Conservation (phyloP, 495 filamentous ascomycete species). For the Penicillium taxi region DNA sequence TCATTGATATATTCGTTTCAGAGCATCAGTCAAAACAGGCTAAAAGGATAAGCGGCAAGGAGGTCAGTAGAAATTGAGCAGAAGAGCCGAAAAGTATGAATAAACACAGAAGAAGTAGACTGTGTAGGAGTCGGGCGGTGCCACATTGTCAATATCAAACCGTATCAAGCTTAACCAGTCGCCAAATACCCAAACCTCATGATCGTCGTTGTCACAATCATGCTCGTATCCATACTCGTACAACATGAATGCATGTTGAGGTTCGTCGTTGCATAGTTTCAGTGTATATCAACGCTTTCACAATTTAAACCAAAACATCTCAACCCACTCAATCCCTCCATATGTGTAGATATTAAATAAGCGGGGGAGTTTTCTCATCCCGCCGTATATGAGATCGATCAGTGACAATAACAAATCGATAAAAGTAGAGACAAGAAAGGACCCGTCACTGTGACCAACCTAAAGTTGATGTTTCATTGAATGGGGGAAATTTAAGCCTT, state of each 20-base stretch:
- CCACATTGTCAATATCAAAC: no score
- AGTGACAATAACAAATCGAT: not conserved
- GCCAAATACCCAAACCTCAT: no score
- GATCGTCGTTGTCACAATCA: no score
- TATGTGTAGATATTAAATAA: no score
- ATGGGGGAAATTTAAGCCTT: slow-evolving; percentile 9
- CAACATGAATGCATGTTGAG: no score
- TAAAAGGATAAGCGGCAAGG: slow-evolving; percentile 1
- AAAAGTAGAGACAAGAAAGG: not conserved
- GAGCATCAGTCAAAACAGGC: slow-evolving; percentile 6
- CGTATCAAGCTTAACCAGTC: no score
- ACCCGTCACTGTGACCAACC: no score
- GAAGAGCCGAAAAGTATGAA: slow-evolving; percentile 6
- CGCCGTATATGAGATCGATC: slow-evolving; percentile 6
- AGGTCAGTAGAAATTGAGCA: not conserved
- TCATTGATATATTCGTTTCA: slow-evolving; percentile 18
- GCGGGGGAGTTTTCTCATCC: no score
- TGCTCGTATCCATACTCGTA: no score
- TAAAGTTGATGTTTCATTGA: not conserved
- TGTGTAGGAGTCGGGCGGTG: slow-evolving; percentile 16
- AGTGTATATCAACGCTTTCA: not conserved
- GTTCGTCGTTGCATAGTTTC: not conserved
- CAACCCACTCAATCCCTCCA: not conserved
- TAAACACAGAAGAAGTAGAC: slow-evolving; percentile 13
- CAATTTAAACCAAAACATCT: slow-evolving; percentile 7